Evolutionary conservation across 768 basidiomycete genomes (phyloP).

Genomic region (Steccherinum ochraceum): DNA sequence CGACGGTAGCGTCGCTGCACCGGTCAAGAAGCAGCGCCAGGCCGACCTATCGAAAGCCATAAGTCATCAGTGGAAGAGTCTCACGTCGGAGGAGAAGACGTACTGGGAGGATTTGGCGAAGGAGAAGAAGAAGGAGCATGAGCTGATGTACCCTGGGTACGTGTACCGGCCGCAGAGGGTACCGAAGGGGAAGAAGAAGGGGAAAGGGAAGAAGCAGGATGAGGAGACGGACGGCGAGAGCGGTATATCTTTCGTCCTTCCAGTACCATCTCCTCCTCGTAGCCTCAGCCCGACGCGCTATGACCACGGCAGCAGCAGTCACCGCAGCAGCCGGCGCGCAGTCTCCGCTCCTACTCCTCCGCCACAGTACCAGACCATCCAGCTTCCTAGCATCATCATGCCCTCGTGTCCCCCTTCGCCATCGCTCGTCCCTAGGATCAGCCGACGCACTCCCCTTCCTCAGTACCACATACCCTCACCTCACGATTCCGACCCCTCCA

Average conservation of each 20-base stretch:
- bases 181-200: constrained; percentile 49
- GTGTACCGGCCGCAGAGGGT: constrained; percentile 69
- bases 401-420: constrained; percentile 64
- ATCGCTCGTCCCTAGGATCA: constrained; percentile 48
- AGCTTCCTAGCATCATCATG: constrained; percentile 57
- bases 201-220: constrained; percentile 29
- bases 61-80: constrained; percentile 73
- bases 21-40: constrained; percentile 68
- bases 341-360: constrained; percentile 59
- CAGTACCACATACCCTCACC: constrained; percentile 30
- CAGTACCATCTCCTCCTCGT: constrained; percentile 23
- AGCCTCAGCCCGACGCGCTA: constrained; percentile 26
- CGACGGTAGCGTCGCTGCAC: constrained; percentile 20
- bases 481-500: constrained; percentile 29
- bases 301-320: constrained; percentile 37
- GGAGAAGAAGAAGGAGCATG: constrained; percentile 77
- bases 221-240: constrained; percentile 45
- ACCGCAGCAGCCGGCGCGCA: constrained; percentile 33
- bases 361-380: constrained; percentile 59
- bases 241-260: constrained; percentile 43
- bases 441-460: constrained; percentile 49
- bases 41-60: constrained; percentile 79
- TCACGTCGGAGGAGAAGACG: constrained; percentile 57
- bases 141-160: constrained; percentile 67
- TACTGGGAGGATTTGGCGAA: constrained; percentile 75